Evolutionary conservation across 495 filamentous ascomycete genomes (phyloP).

Genomic region (Aspergillus taichungensis): DNA sequence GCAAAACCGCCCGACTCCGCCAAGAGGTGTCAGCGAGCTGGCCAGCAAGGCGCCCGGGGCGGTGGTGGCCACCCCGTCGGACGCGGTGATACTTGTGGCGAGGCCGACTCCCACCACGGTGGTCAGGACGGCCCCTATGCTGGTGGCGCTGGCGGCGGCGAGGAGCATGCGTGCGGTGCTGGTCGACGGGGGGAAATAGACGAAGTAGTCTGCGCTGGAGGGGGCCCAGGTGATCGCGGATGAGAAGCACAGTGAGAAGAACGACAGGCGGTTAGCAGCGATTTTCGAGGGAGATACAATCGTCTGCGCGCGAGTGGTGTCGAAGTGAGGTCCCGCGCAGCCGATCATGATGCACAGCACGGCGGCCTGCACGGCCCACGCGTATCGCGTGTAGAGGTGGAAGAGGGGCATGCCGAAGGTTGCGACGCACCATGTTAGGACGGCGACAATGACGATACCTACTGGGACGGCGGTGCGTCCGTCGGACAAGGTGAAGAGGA

Average conservation of each 20-base stretch:
- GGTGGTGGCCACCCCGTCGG: conserved; percentile 42
- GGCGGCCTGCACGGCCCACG: conserved; percentile 54
- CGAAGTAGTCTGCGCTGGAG: conserved; percentile 42
- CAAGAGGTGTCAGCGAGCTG: conserved; percentile 45
- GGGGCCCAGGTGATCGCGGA: conserved; percentile 43
- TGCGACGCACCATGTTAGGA: conserved; percentile 51
- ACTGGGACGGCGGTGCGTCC: conserved; percentile 48
- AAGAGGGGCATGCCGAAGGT: conserved; percentile 62
- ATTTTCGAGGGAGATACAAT: conserved; percentile 15
- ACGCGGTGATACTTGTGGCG: conserved; percentile 45
- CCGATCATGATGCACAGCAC: conserved; percentile 53
- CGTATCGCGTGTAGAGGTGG: conserved; percentile 55
- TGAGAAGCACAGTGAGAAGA: conserved; percentile 52
- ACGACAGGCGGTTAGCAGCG: conserved; percentile 45
- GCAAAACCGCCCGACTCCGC: conserved; percentile 56
- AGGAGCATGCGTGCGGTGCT: conserved; percentile 28
- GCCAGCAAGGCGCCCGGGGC: conserved; percentile 57
- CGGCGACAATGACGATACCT: conserved; percentile 51
- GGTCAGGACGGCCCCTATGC: conserved; percentile 41
- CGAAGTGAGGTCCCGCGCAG: conserved; percentile 50
- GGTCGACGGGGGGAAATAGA: conserved; percentile 42
- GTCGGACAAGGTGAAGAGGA: conserved; percentile 50
- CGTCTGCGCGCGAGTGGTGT: conserved; percentile 25
- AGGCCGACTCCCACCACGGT: conserved; percentile 59
- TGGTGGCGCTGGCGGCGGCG: conserved; percentile 38